Evolutionary conservation across 768 basidiomycete species (phyloP).

Genomic region (Leucosporidium creatinivorum): DNA sequence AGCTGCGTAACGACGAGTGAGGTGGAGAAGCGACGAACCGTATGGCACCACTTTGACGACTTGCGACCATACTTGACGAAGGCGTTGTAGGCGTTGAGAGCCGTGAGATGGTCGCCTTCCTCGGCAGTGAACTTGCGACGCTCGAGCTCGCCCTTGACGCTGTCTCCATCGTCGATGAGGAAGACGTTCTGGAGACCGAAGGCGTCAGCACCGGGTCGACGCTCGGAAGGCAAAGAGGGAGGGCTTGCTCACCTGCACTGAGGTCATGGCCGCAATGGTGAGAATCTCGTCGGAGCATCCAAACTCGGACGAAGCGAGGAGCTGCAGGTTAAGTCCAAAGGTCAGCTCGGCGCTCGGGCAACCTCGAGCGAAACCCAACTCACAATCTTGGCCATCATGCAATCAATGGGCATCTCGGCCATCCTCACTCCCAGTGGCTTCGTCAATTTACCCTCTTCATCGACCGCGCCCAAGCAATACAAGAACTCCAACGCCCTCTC

Average conservation of each 20-base stretch:
- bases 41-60: conserved; percentile 86
- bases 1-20: not conserved
- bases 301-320: conserved; percentile 77
- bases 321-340: conserved; percentile 45
- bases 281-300: conserved; percentile 91
- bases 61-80: conserved; percentile 63
- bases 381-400: conserved; percentile 90
- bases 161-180: conserved; percentile 74
- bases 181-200: conserved; percentile 69
- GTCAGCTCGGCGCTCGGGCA: not conserved
- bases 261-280: conserved; percentile 91
- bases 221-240: not conserved
- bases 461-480: conserved; percentile 71
- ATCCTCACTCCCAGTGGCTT: conserved; percentile 73
- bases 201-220: not conserved
- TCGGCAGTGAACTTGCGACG: conserved; percentile 94
- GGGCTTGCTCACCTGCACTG: conserved; percentile 60
- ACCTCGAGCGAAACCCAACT: conserved; percentile 31
- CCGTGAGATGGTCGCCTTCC: conserved; percentile 94
- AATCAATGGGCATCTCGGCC: conserved; percentile 89
- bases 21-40: conserved; percentile 27
- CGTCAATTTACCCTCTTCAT: conserved; percentile 63
- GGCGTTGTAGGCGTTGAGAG: conserved; percentile 91
- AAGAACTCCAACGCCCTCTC: conserved; percentile 78
- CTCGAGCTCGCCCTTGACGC: conserved; percentile 83